A percentile compares a stretch with the other conserved stretches of the same genome.
These are phyloP conservation scores for Fusarium metavorans DNA, from an alignment of 2,329 filamentous ascomycete genomes.

Conservation along the genomic window DNA sequence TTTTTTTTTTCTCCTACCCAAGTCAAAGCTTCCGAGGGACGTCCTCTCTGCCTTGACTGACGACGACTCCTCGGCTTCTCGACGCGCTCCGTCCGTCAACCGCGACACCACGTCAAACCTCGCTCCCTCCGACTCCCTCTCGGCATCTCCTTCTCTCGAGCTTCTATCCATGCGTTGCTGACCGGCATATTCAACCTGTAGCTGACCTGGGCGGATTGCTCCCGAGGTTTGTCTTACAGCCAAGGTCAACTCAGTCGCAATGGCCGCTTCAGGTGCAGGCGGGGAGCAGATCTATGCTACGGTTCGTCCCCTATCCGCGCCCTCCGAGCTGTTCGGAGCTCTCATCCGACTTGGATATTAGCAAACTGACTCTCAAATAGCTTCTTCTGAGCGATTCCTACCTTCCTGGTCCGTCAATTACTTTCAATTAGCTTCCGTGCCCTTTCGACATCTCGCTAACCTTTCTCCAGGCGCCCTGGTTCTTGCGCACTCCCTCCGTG, in stretches of 20 bases:
- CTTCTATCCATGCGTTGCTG: slow-evolving; percentile 41
- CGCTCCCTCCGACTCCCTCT: neutral
- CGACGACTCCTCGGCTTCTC: slow-evolving; percentile 14
- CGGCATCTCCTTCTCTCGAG: slow-evolving; percentile 8
- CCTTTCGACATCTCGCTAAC: slow-evolving; percentile 19
- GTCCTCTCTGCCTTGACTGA: slow-evolving; percentile 13
- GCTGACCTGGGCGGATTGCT: slow-evolving; percentile 37
- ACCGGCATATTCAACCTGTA: slow-evolving; percentile 34
- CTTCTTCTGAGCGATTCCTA: slow-evolving; percentile 93
- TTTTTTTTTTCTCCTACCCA: slow-evolving; percentile 1
- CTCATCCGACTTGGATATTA: neutral
- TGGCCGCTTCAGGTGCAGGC: slow-evolving; percentile 51
- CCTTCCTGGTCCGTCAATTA: slow-evolving; percentile 77
- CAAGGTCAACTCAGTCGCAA: slow-evolving; percentile 40
- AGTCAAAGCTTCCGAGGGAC: slow-evolving; percentile 6
- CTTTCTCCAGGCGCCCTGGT: slow-evolving; percentile 81
- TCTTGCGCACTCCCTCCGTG: slow-evolving; percentile 91
- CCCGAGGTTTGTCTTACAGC: slow-evolving; percentile 36
- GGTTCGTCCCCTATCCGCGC: slow-evolving; percentile 54
- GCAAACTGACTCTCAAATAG: slow-evolving; percentile 59
- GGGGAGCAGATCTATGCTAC: slow-evolving; percentile 67
- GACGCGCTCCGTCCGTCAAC: slow-evolving; percentile 34
- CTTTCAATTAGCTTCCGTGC: slow-evolving; percentile 18
- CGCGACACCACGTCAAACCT: slow-evolving; percentile 9
- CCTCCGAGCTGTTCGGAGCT: slow-evolving; percentile 4